These are phyloP conservation scores for Wickerhamiella lipophila DNA, from an alignment of 805 yeast species.

Conservation along the genomic window DNA sequence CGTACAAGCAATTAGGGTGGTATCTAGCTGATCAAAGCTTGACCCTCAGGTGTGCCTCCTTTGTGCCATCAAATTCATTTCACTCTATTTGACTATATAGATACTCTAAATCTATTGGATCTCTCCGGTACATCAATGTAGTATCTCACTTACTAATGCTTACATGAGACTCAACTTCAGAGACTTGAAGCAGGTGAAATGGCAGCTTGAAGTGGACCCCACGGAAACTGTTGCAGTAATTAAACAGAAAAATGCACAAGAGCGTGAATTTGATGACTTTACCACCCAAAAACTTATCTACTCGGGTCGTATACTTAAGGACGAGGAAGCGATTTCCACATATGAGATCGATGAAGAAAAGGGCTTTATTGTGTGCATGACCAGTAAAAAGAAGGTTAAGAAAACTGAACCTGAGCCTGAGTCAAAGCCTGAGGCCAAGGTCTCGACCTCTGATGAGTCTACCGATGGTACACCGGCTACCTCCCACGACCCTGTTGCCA, in stretches of 20 bases:
- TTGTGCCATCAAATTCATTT: no score
- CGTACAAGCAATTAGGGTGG: no score
- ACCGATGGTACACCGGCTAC: no score
- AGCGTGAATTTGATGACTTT: constrained; percentile 50
- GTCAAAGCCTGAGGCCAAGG: constrained; percentile 6
- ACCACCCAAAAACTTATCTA: constrained; percentile 77
- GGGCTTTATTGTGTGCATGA: constrained; percentile 88
- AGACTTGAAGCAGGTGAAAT: constrained; percentile 84
- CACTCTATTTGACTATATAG: no score
- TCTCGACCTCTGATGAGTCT: background rate
- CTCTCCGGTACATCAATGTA: no score
- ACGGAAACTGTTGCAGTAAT: constrained; percentile 55
- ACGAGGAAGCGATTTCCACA: constrained; percentile 58
- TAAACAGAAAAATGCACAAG: constrained; percentile 58
- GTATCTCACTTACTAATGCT: background rate
- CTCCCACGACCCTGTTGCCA: constrained; percentile 5
- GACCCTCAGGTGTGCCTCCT: no score
- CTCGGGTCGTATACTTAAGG: constrained; percentile 82
- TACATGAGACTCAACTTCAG: constrained; percentile 69
- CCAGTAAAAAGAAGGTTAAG: constrained; percentile 37
- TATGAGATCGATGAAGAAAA: constrained; percentile 67
- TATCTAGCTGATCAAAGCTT: no score
- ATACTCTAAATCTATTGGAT: no score
- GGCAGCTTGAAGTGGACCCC: constrained; percentile 64
- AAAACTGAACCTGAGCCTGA: constrained; percentile 5